These are phyloP conservation scores for Fusarium verticillioides DNA, from an alignment of 2,329 filamentous ascomycete species.

Conservation along the genomic window DNA sequence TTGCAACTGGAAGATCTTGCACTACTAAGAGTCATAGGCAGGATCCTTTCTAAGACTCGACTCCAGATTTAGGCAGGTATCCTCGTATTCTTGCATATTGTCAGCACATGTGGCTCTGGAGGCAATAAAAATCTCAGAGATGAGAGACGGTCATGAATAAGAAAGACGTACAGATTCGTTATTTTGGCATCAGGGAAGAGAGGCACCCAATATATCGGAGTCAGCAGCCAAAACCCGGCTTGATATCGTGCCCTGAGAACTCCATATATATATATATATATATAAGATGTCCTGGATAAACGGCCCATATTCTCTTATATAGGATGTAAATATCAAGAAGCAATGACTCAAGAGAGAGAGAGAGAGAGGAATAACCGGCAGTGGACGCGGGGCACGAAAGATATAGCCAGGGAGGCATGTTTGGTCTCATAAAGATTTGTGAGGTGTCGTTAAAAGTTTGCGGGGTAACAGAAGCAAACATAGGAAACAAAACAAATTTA, in stretches of 20 bases:
- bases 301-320: neutral
- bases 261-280: neutral
- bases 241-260: neutral
- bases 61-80: neutral
- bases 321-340: neutral
- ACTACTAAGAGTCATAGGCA: neutral
- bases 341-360: neutral
- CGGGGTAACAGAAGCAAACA: neutral
- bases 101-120: neutral
- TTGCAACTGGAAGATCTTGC: neutral
- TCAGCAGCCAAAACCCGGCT: neutral
- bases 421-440: neutral
- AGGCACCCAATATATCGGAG: neutral
- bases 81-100: neutral
- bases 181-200: neutral
- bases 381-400: neutral
- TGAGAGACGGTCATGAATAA: neutral
- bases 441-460: neutral
- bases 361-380: neutral
- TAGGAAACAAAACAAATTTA: neutral
- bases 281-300: neutral
- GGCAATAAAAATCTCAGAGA: neutral
- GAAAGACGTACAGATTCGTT: neutral
- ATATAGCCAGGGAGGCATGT: neutral
- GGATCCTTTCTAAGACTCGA: neutral